Evolutionary conservation across 1,284 basidiomycete genomes (phyloP).

Genomic region (Naganishia liquefaciens): DNA sequence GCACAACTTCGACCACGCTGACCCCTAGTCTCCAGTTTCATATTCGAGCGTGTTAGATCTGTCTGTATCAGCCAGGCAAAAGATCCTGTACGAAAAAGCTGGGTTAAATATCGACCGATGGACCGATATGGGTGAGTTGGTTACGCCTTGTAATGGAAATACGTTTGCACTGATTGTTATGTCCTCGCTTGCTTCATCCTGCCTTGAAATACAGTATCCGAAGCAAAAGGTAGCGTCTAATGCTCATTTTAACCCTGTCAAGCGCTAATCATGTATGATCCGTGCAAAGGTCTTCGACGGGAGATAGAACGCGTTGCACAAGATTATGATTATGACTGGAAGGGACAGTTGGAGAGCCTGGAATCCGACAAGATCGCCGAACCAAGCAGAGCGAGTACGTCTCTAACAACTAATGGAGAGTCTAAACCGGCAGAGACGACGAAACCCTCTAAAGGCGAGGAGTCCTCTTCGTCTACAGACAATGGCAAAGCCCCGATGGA

Average conservation of each 20-base stretch:
- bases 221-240: conserved; percentile 16
- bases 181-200: neutral
- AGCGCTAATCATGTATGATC: neutral
- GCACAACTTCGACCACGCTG: neutral
- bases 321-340: conserved; percentile 62
- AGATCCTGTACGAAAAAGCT: conserved; percentile 62
- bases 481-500: too few relatives aligned
- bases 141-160: neutral
- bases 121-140: conserved; percentile 56
- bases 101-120: conserved; percentile 66
- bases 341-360: conserved; percentile 48
- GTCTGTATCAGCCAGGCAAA: conserved; percentile 62
- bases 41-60: conserved; percentile 64
- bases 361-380: neutral
- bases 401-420: neutral
- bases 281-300: conserved; percentile 56
- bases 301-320: conserved; percentile 64
- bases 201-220: conserved; percentile 28
- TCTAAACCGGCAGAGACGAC: neutral
- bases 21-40: conserved; percentile 55
- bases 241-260: neutral
- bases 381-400: too few relatives aligned
- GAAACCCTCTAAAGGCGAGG: neutral
- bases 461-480: neutral
- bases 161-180: neutral